Base-by-base conservation (phyloP, 345 rosid species). In the Turritis glabra region DNA sequence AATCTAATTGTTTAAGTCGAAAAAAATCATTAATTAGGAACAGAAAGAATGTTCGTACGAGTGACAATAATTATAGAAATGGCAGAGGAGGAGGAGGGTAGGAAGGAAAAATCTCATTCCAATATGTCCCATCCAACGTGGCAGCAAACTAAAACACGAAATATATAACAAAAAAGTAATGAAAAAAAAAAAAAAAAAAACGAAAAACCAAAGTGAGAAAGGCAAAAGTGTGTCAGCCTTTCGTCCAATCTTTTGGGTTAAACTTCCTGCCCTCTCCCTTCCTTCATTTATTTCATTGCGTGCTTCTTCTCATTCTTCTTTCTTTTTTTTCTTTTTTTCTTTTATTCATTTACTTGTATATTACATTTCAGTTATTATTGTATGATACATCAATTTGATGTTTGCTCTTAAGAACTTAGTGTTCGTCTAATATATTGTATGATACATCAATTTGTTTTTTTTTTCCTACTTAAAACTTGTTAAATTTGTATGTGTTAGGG, bases 211-310 rank as follows among this genome's bases (percentile, higher is more conserved):
- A 69, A 69, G 35, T 27, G 53, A 75, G 67, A 53, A 62, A 65
- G 48, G 73, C 50, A 71, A 72, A 72, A 72, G 43, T 77, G 81
- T 78, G 81, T 78, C 81, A 78, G 81, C 77, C 77, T 72, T 69
- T 66, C 69, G 69, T 77, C 80, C 80, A 77, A 72, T 77, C 73
- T 77, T 72, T 72, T 71, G 77, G 77, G 80, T 77, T 71, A 71
- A 77, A 58, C 77, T 72, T 77, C 41, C 76, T 64, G 72, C 71
- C 66, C 46, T 46, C 59, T 52, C 59, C 66, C 60, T 25, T 19
- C 46, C 62, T 27, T 72, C 81, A 78, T 78, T 78, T 78, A 78
- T 59, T 78, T 72, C 81, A 29, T 78, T 78, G 81, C 81, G 81
- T 78, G 81, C 69, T 78, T 50, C 64, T 50, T 50, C 21, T 57